Base-by-base conservation (phyloP, 75 land plant species). In the Larix kaempferi region DNA sequence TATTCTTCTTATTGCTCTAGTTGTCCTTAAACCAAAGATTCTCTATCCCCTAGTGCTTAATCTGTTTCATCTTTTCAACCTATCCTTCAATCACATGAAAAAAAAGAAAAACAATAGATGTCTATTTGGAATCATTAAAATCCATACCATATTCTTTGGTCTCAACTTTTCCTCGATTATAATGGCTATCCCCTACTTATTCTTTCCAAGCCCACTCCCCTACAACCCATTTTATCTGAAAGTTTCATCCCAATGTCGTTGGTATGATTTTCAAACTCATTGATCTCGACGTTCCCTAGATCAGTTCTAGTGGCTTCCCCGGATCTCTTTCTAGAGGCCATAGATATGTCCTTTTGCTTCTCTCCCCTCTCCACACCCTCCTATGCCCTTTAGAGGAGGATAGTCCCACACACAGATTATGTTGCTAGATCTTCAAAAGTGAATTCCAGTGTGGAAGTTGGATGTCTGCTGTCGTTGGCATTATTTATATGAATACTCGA, bases 61-160 rank as follows among this genome's bases (percentile, higher is more conserved):
- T 62, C 77, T 27, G 74, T 80, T 2, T 33, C 73, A n/a, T 80
- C 84, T 57, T 77, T 21, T 5, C 39, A 26, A 75, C 78, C 59
- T 80, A 80, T 71, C 85, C 90, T 12, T 57, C 10, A 17, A 17
- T 13, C 19, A 12, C 59, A 0, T 93, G 91, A 26, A 85, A 27
- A 23, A 84, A 81, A 5, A 74, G 74, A 25, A 74, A 61, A 21
- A 77, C 83, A 52, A 79, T 54, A 8, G 44, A 56, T 0, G 71
- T 75, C 84, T 97, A 98, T 76, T 88, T 92, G 74, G 75, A 94
- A 62, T 98, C 98, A 75, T 90, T 93, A 39, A 91, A 98, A 12
- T 95, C 99, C 94, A 98, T 92, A 1, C 99, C 99, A 93, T 92
- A 58, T 91, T 93, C 83, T 92, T 92, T 0, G 99, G 98, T 29